Evolutionary conservation across 495 filamentous ascomycete species (phyloP), one percentile per base, ranked within the genome.

Genomic region (Lineolata rhizophorae): DNA sequence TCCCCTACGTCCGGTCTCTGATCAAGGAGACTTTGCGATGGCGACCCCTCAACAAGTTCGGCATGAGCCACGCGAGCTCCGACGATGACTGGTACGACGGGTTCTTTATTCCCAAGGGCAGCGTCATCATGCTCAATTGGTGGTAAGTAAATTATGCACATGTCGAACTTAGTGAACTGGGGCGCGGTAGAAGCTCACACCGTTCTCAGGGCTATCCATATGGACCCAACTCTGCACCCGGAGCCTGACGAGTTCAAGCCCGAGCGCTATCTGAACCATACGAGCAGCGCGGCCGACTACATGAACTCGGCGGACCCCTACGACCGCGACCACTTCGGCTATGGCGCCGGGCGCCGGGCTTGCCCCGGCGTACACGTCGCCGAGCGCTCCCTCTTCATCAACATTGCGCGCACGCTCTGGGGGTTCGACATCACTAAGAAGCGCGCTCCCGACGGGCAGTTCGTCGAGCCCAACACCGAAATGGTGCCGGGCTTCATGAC

Each of bases 401-500:
- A 36, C 20, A 36, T 44, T 12, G 35, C 41, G 8, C 30, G 35
- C 1, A 35, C 39, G 3, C 19, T 47, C 12, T 44, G 41, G 41
- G 44, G 31, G 5, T 47, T 47, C 34, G 20, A 39, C 14, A 44
- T 47, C 19, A 20, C 20, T 16, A 30, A 9, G 6, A 30, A 30
- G 17, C 6, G 9, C 6, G 28, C 6, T 16, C 9, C 10, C 9
- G 17, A 43, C 20, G 43, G 43, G 14, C 29, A 35, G 19, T 25
- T 37, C 1, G 27, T 51, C 12, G 35, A 42, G 18, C 45, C 46
- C 9, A 27, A 35, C 5, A 28, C 42, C 6, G 35, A 39, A 5
- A 48, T 53, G 30, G 40, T 47, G 5, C 38, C 47, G n/a, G 54
- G 53, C 1, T 43, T 48, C 29, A 43, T 57, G 31, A 47, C 44